These are phyloP conservation scores for Fagus sylvatica DNA, from an alignment of 306 rosid genomes.

Conservation along the genomic window DNA sequence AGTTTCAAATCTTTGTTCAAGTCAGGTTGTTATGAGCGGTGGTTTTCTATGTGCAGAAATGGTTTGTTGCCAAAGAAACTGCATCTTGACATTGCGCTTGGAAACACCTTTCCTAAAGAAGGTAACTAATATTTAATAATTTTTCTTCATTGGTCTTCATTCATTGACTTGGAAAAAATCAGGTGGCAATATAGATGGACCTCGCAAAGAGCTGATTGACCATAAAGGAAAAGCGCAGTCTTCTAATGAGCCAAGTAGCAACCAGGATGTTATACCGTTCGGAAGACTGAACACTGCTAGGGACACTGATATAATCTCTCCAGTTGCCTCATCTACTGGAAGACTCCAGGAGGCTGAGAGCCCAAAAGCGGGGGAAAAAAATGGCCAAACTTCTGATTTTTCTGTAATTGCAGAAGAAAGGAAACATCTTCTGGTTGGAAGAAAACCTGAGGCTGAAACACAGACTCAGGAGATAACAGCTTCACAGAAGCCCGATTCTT, in stretches of 20 bases:
- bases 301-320: conserved; percentile 50
- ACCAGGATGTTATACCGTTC: conserved; percentile 59
- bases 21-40: conserved; percentile 29
- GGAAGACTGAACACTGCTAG: conserved; percentile 61
- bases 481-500: conserved; percentile 54
- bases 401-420: conserved; percentile 53
- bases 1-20: conserved; percentile 11
- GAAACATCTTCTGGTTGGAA: conserved; percentile 38
- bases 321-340: conserved; percentile 55
- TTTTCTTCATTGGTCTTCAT: conserved; percentile 5
- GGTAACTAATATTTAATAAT: conserved; percentile 41
- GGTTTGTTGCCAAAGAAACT: conserved; percentile 89
- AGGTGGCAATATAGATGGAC: conserved; percentile 57
- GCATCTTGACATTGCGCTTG: conserved; percentile 98
- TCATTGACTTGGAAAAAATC: conserved; percentile 27
- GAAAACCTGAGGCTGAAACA: conserved; percentile 58
- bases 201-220: conserved; percentile 63
- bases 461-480: conserved; percentile 55
- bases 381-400: conserved; percentile 45
- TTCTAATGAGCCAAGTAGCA: conserved; percentile 54
- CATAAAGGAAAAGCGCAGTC: conserved; percentile 73
- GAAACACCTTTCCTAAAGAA: conserved; percentile 69
- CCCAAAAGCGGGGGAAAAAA: conserved; percentile 54
- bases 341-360: conserved; percentile 60
- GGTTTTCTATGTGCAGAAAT: conserved; percentile 64